phyloP scores from a whole-genome alignment of 805 yeast species.

The Wickerhamiella bombiphila region DNA sequence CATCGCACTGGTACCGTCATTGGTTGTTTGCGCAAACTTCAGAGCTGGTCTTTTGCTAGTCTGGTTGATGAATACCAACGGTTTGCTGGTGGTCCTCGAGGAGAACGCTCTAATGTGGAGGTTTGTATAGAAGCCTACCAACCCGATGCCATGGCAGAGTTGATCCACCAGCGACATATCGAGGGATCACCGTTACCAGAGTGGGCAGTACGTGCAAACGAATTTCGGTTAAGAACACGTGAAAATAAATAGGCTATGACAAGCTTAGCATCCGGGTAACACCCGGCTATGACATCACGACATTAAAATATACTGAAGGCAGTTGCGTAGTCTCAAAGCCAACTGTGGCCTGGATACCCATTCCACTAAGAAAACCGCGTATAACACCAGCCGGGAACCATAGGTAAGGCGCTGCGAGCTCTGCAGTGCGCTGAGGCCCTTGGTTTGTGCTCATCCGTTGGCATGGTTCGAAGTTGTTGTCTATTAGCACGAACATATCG shows the following conservation, averaged over 20 bases:
- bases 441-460: constrained; percentile 30
- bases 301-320: constrained; percentile 61
- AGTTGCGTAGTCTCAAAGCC: constrained; percentile 46
- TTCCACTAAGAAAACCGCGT: constrained; percentile 52
- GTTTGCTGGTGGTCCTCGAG: constrained; percentile 71
- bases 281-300: constrained; percentile 23
- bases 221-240: background rate
- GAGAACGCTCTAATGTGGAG: constrained; percentile 86
- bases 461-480: constrained; percentile 44
- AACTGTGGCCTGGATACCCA: constrained; percentile 54
- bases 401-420: constrained; percentile 32
- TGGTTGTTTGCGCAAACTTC: constrained; percentile 81
- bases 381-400: constrained; percentile 69
- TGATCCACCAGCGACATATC: background rate
- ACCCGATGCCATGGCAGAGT: constrained; percentile 25
- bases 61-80: constrained; percentile 89
- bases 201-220: constrained; percentile 5
- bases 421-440: constrained; percentile 22
- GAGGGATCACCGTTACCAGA: constrained; percentile 8
- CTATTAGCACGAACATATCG: constrained; percentile 67
- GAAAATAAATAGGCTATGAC: background rate
- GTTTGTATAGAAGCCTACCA: constrained; percentile 67
- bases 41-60: constrained; percentile 96
- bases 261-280: background rate
- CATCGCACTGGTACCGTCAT: constrained; percentile 95